These are phyloP conservation scores for Tetragonia tetragonoides DNA, from an alignment of 148 eudicot genomes.

Conservation along the genomic window DNA sequence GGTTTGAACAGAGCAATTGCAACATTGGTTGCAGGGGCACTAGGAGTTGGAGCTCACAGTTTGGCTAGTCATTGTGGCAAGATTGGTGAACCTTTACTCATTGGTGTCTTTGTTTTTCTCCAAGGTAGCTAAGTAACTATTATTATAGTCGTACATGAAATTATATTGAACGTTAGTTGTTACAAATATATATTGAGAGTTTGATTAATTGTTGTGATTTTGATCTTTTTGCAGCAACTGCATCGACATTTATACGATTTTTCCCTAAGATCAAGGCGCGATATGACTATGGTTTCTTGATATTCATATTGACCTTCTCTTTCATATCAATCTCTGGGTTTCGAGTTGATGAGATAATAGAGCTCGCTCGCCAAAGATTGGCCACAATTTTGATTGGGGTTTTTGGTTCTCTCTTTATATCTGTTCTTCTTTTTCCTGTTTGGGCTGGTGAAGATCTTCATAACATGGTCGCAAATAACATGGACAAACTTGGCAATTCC, in stretches of 20 bases:
- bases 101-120: slow-evolving; percentile 61
- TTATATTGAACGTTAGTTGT: no score
- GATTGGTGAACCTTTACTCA: slow-evolving; percentile 48
- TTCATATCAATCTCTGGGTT: slow-evolving; percentile 58
- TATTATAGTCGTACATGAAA: no score
- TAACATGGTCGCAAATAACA: slow-evolving; percentile 36
- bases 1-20: slow-evolving; percentile 64
- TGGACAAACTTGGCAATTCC: slow-evolving; percentile 47
- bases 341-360: slow-evolving; percentile 39
- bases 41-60: slow-evolving; percentile 64
- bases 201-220: background rate
- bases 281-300: slow-evolving; percentile 64
- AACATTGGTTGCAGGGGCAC: slow-evolving; percentile 59
- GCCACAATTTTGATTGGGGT: slow-evolving; percentile 56
- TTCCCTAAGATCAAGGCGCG: slow-evolving; percentile 54
- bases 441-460: slow-evolving; percentile 83
- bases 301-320: slow-evolving; percentile 64
- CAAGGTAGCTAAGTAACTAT: slow-evolving; percentile 40
- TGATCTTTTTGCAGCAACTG: slow-evolving; percentile 41
- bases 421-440: slow-evolving; percentile 49
- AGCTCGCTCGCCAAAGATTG: slow-evolving; percentile 47
- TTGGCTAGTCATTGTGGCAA: slow-evolving; percentile 53
- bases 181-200: no score
- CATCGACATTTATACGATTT: slow-evolving; percentile 57
- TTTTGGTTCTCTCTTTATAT: slow-evolving; percentile 35